Percentiles rank a stretch among this genome's conserved stretches.
phyloP scores from a whole-genome alignment of 495 filamentous ascomycete genomes.

The Massariosphaeria phaeospora region DNA sequence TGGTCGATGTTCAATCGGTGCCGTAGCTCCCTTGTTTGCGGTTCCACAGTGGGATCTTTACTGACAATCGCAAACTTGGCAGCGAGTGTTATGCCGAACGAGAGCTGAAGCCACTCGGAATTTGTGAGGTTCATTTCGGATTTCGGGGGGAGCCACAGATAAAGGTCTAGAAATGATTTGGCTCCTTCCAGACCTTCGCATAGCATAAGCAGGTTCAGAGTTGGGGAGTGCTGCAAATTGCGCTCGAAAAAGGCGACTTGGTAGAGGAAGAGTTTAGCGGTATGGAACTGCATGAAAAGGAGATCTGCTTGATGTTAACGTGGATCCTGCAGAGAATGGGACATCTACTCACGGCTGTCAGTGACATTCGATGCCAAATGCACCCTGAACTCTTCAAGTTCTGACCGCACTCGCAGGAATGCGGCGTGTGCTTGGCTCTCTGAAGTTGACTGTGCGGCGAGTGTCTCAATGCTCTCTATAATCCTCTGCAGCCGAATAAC shows the following conservation, averaged over 20 bases:
- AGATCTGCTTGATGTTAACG: constrained; percentile 11
- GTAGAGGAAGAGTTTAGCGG: constrained; percentile 28
- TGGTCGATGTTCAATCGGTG: constrained; percentile 20
- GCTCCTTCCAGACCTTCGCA: constrained; percentile 20
- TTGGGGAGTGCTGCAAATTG: constrained; percentile 14
- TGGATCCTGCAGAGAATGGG: background rate
- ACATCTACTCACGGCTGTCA: constrained; percentile 22
- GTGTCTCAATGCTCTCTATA: constrained; percentile 21
- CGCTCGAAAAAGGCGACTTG: constrained; percentile 29
- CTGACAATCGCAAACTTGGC: constrained; percentile 23
- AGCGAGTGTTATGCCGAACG: constrained; percentile 22
- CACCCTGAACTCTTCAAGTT: constrained; percentile 16
- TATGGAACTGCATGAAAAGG: constrained; percentile 27
- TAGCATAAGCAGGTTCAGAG: constrained; percentile 11
- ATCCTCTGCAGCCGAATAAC: constrained; percentile 23
- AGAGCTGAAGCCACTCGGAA: constrained; percentile 23
- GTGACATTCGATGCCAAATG: constrained; percentile 11
- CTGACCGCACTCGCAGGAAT: constrained; percentile 2
- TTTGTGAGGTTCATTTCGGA: constrained; percentile 21
- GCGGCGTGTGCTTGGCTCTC: constrained; percentile 7
- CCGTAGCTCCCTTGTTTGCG: constrained; percentile 18
- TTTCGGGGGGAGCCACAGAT: constrained; percentile 20
- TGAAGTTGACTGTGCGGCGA: constrained; percentile 6
- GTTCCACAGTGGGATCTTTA: constrained; percentile 9
- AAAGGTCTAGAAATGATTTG: constrained; percentile 20